These are phyloP conservation scores for Colletotrichum sp. DNA, from an alignment of 2,329 filamentous ascomycete genomes.

Conservation along the genomic window DNA sequence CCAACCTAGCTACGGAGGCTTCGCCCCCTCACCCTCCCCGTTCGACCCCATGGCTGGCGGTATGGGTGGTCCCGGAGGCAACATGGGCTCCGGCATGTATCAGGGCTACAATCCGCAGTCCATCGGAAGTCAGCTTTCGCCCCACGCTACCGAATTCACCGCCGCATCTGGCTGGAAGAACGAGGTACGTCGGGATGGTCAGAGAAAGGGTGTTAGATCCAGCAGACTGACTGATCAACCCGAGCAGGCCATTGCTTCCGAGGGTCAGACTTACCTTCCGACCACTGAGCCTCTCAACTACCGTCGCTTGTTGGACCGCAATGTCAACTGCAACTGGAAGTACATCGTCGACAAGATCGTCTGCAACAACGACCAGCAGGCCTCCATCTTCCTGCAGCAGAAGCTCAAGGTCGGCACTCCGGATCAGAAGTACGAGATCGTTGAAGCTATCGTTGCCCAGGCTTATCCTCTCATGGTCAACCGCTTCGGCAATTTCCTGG, in stretches of 20 bases:
- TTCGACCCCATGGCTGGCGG: constrained; percentile 28
- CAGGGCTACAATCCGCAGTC: constrained; percentile 60
- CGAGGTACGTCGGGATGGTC: constrained; percentile 47
- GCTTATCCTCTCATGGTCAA: constrained; percentile 98
- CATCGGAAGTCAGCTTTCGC: constrained; percentile 71
- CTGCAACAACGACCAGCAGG: constrained; percentile 98
- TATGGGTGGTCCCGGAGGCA: constrained; percentile 37
- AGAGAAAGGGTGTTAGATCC: background rate
- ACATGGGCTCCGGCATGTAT: constrained; percentile 48
- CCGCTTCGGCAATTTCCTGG: constrained; percentile 96
- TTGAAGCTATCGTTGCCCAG: constrained; percentile 93
- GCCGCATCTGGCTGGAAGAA: constrained; percentile 60
- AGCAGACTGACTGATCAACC: constrained; percentile 6
- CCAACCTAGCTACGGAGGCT: constrained; percentile 28
- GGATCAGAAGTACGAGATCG: constrained; percentile 96
- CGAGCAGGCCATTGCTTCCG: constrained; percentile 50
- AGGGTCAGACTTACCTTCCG: constrained; percentile 80
- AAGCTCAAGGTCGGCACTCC: constrained; percentile 96
- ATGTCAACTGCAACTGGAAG: constrained; percentile 98
- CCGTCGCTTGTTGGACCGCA: constrained; percentile 90
- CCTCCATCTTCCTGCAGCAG: constrained; percentile 97
- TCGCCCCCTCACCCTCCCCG: background rate
- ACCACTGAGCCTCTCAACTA: constrained; percentile 95
- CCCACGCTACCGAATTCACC: constrained; percentile 77
- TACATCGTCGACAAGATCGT: constrained; percentile 99